A percentile compares a stretch with the other conserved stretches of the same genome.
Evolutionary conservation across 2,329 filamentous ascomycete species (phyloP).

Genomic region (Esteya vermicola): DNA sequence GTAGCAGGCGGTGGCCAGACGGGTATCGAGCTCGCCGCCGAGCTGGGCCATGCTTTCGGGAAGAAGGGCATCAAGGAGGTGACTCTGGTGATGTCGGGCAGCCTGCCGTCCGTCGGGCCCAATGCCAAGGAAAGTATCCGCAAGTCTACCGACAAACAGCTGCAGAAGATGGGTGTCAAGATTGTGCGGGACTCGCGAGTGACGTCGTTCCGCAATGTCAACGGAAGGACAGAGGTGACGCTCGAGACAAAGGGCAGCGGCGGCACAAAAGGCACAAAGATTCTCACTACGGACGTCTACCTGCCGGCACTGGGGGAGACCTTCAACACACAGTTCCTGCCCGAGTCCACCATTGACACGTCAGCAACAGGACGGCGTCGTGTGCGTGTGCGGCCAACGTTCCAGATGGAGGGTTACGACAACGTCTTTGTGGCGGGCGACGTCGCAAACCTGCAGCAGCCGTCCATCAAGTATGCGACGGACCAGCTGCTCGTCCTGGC

Average conservation of each 20-base stretch:
- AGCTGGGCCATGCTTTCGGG: slow-evolving; percentile 33
- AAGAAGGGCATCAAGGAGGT: slow-evolving; percentile 34
- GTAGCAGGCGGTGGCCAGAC: slow-evolving; percentile 36
- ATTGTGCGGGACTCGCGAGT: slow-evolving; percentile 25
- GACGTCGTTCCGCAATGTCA: background rate
- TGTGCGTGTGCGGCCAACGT: slow-evolving; percentile 12
- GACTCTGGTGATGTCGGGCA: slow-evolving; percentile 24
- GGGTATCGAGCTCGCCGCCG: slow-evolving; percentile 34
- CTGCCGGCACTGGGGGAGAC: slow-evolving; percentile 30
- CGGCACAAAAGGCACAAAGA: background rate
- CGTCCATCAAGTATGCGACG: slow-evolving; percentile 11
- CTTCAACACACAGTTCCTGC: slow-evolving; percentile 24
- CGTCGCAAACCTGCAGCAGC: slow-evolving; percentile 14
- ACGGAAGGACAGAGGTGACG: slow-evolving; percentile 1
- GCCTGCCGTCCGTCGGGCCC: slow-evolving; percentile 22
- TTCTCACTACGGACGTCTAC: slow-evolving; percentile 18
- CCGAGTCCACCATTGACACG: slow-evolving; percentile 13
- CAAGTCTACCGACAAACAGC: slow-evolving; percentile 21
- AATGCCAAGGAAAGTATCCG: slow-evolving; percentile 22
- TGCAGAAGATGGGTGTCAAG: slow-evolving; percentile 22
- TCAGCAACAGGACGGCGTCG: slow-evolving; percentile 5
- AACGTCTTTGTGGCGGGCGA: slow-evolving; percentile 18
- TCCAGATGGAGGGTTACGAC: slow-evolving; percentile 15
- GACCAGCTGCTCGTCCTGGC: slow-evolving; percentile 12
- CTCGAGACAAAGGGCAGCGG: background rate